Conservation (phyloP, 441 rosid species). For the Adansonia grandidieri region DNA sequence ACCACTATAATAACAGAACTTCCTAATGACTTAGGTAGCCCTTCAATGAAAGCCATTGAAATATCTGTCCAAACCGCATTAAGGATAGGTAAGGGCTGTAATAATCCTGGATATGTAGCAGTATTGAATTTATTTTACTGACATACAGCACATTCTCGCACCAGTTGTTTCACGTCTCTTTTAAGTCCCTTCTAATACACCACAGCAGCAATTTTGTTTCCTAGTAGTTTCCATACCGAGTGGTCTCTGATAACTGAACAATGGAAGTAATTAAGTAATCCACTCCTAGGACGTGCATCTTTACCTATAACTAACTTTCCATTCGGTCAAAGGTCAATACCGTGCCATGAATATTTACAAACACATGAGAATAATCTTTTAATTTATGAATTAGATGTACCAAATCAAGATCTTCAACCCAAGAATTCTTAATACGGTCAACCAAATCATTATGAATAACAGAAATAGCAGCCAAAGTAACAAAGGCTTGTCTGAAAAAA, state of each 20-base stretch:
- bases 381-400: background rate
- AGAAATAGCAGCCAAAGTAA: too few relatives aligned
- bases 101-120: background rate
- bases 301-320: background rate
- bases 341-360: background rate
- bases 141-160: background rate
- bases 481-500: too few relatives aligned
- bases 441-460: background rate
- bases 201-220: background rate
- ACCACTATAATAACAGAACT: background rate
- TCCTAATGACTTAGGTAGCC: background rate
- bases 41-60: background rate
- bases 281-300: background rate
- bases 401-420: background rate
- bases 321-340: too few relatives aligned
- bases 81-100: background rate
- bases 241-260: background rate
- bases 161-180: background rate
- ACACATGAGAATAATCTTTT: background rate
- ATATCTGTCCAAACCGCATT: background rate
- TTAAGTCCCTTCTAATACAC: background rate
- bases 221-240: background rate
- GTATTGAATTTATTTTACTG: background rate
- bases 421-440: background rate
- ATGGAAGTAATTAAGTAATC: background rate